Conservation (phyloP, 441 rosid genomes). For the Eutrema salsugineum region DNA sequence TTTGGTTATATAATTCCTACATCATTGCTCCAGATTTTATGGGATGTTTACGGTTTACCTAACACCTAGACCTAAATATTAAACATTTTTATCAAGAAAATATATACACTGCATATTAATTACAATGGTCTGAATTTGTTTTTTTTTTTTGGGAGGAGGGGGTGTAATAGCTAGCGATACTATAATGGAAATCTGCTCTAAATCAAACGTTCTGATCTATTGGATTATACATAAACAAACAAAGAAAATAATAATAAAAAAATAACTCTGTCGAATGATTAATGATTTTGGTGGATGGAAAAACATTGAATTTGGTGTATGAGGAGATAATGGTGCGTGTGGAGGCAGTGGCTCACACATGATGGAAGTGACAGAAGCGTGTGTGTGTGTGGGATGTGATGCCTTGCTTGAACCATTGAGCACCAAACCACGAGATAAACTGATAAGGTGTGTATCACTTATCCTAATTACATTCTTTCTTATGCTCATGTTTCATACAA, state of each 20-base stretch:
- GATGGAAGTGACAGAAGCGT: conserved; percentile 18
- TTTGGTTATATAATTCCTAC: not conserved
- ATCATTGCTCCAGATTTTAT: not conserved
- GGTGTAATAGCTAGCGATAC: not conserved
- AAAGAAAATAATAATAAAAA: too few species aligned
- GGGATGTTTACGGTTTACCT: not conserved
- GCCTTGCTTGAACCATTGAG: conserved; percentile 18
- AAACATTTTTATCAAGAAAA: not conserved
- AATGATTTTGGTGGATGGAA: not conserved
- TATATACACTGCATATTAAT: not conserved
- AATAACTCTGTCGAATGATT: not conserved
- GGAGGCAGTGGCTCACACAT: conserved; percentile 8
- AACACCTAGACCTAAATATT: not conserved
- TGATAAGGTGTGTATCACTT: conserved; percentile 12
- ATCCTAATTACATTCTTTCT: not conserved
- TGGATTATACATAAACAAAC: not conserved
- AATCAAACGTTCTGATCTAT: not conserved
- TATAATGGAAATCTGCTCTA: not conserved
- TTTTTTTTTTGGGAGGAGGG: not conserved
- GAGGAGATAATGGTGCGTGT: conserved; percentile 14
- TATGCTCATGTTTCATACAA: not conserved
- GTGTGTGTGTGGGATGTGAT: conserved; percentile 19
- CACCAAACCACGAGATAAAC: conserved; percentile 18
- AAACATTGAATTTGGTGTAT: not conserved
- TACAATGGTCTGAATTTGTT: not conserved